Evolutionary conservation across 257 asterid species (phyloP), one percentile per base, ranked within the genome.

Genomic region (Solanum bukasovii): DNA sequence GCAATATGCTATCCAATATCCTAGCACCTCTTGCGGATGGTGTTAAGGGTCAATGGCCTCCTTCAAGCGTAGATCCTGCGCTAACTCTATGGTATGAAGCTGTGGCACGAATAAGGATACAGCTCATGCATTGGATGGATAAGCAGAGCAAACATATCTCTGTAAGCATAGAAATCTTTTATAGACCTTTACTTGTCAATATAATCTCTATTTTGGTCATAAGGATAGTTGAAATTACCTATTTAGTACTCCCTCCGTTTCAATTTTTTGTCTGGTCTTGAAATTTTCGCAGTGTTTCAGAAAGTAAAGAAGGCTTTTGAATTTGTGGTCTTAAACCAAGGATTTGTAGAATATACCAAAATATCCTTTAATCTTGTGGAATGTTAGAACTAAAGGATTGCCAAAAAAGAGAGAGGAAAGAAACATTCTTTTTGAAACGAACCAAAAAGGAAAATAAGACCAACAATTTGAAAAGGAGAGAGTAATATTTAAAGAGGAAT

Each of bases 1-100:
- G 99, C 96, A 97, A 94, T 94, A 96, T 97, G 99, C 98, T 97
- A 91, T 97, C 99, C 83, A 96, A 96, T 91, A 97, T 97, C 90
- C 90, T 97, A 89, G 99, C 98, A 8, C 98, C 98, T 38, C 95
- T 96, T 86, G 98, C 99, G 90, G 99, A 97, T 92, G 94, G 98
- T 90, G 98, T 98, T 87, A 96, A 95, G 89, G 97, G 95, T 90
- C 98, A 95, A 84, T 97, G 99, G 99, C 99, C 99, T 86, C 99
- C 99, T 73, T 90, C 93, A 65, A 94, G 98, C 87, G 96, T 97
- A 87, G 99, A 96, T 86, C 98, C 98, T 90, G 99, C 99, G 83
- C 97, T 97, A 87, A 91, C 96, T 88, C 93, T 97, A 67, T 97
- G 99, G 99, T 96, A 97, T 89, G 99, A 97, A 91, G 99, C 99